Conservation (phyloP, 768 basidiomycete species). For the Piloderma croceum region DNA sequence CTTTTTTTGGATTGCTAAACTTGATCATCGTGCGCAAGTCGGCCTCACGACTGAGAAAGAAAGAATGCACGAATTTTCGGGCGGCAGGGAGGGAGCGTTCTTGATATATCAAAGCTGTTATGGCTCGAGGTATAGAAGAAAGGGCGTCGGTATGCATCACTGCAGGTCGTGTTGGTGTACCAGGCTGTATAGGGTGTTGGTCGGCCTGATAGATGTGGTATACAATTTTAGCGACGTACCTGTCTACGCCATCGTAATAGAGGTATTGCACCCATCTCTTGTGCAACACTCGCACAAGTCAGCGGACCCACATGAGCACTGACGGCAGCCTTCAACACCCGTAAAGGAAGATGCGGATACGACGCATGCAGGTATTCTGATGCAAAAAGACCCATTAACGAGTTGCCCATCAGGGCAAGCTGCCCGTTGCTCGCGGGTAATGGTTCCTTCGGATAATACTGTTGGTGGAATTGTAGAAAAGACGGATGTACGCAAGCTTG, state of each 20-base stretch:
- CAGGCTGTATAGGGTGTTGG: slow-evolving; percentile 31
- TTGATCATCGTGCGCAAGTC: slow-evolving; percentile 78
- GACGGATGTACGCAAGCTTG: slow-evolving; percentile 81
- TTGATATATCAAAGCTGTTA: slow-evolving; percentile 87
- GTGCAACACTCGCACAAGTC: slow-evolving; percentile 79
- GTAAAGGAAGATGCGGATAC: slow-evolving; percentile 88
- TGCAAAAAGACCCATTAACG: slow-evolving; percentile 86
- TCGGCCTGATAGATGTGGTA: slow-evolving; percentile 2
- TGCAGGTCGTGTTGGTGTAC: slow-evolving; percentile 40
- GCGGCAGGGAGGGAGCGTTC: slow-evolving; percentile 80
- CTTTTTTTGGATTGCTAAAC: slow-evolving; percentile 76
- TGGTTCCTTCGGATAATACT: slow-evolving; percentile 51
- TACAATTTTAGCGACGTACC: slow-evolving; percentile 36
- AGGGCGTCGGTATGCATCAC: slow-evolving; percentile 82
- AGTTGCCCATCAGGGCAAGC: slow-evolving; percentile 74
- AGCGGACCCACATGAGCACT: slow-evolving; percentile 87
- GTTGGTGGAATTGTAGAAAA: slow-evolving; percentile 48
- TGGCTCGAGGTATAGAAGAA: slow-evolving; percentile 77
- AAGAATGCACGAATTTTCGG: slow-evolving; percentile 82
- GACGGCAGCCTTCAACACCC: slow-evolving; percentile 85
- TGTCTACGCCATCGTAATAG: slow-evolving; percentile 78
- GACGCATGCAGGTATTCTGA: slow-evolving; percentile 73
- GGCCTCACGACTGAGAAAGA: slow-evolving; percentile 82
- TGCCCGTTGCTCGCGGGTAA: slow-evolving; percentile 65
- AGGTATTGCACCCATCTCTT: slow-evolving; percentile 74